Evolutionary conservation across 164 flowering plant species (phyloP), one percentile per base, ranked within the genome.

Genomic region (Akebia trifoliata): DNA sequence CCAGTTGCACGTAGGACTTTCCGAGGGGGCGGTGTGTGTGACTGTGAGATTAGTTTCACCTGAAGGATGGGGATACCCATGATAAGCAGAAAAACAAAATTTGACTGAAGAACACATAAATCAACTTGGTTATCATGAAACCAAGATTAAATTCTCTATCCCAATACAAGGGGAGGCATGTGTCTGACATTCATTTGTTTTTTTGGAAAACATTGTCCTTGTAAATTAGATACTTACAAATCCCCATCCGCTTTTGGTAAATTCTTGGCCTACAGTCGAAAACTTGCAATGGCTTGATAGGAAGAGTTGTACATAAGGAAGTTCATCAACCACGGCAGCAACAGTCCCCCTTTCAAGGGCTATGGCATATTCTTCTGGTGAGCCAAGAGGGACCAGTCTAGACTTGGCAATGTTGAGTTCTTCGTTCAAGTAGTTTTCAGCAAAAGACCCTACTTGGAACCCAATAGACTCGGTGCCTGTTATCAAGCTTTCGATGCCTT

Each of bases 201-300:
- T 26, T 15, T 2, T 7, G 22, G 2, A 66, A 22, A 20, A 12
- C 10, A 34, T 2, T 2, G 8, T 22, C 18, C 10, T 21, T 18
- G 11, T 48, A 28, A 25, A 30, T 20, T 45, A 54, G 56, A 63
- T 63, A 79, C 87, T 80, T 76, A 80, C 87, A 68, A 79, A 82
- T 44, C 84, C 87, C 87, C 87, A 82, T 1, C 82, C 84, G 40
- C 65, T 70, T 63, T 68, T 77, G 29, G 82, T 82, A 64, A 79
- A 78, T 36, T 72, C 78, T 56, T 59, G 69, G 8, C 87, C 87
- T 7, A 74, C 64, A 36, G 69, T 63, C 38, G 67, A 64, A 66
- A 78, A 78, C 50, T 70, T 63, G 69, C 87, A 78, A 8, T 65
- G 49, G 5, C 53, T 67, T 17, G 84, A 76, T 45, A 82, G 77